Evolutionary conservation across 441 rosid genomes (phyloP).

Genomic region (Corymbia calophylla): DNA sequence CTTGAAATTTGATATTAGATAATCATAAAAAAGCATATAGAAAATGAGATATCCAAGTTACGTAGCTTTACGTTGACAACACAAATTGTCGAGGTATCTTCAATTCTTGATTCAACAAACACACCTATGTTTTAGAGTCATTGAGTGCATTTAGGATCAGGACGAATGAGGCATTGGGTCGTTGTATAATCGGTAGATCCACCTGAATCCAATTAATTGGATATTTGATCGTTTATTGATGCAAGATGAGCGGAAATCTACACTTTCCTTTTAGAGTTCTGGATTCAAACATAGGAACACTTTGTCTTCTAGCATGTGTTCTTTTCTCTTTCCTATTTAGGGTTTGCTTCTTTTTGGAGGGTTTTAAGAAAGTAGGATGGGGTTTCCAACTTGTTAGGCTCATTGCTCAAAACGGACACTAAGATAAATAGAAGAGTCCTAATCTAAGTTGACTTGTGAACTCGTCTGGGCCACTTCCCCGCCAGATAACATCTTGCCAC

Average conservation of each 20-base stretch:
- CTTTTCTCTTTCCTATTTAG: not conserved
- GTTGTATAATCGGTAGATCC: not conserved
- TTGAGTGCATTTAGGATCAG: not conserved
- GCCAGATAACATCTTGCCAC: not conserved
- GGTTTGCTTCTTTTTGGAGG: not conserved
- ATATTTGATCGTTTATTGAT: not conserved
- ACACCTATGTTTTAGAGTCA: not conserved
- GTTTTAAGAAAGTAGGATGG: not conserved
- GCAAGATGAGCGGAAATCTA: not conserved
- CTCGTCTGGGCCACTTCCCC: not conserved
- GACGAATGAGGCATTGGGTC: not conserved
- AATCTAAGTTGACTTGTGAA: not conserved
- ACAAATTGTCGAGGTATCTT: not conserved
- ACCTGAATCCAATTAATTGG: not conserved
- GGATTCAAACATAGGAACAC: not conserved
- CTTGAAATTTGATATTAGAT: not conserved
- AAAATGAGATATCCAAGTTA: not conserved
- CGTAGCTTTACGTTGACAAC: not conserved
- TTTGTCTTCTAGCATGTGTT: not conserved
- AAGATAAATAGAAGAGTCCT: not conserved
- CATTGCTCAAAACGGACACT: not conserved
- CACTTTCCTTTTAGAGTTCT: not conserved
- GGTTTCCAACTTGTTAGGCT: not conserved
- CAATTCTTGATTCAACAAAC: not conserved
- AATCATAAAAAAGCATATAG: not conserved